Percentiles rank a stretch among this genome's conserved stretches.
Conservation (phyloP, 1,284 basidiomycete species). For the Cutaneotrichosporon dermatis region DNA sequence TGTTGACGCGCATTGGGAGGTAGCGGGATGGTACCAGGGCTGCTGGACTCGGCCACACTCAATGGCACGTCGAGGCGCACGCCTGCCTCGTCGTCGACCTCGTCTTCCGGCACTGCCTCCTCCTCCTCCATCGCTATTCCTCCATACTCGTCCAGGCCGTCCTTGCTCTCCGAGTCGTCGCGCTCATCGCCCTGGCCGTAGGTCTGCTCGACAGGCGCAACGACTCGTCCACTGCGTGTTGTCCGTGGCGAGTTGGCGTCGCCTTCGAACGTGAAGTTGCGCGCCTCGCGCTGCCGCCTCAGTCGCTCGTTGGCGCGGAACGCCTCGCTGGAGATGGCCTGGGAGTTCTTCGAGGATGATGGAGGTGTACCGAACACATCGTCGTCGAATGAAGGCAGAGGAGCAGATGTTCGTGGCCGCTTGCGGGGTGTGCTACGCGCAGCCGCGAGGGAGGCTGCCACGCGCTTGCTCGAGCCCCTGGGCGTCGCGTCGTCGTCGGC, state of each 20-base stretch:
- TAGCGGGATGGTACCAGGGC: slow-evolving; percentile 10
- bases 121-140: slow-evolving; percentile 4
- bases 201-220: slow-evolving; percentile 20
- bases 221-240: slow-evolving; percentile 40
- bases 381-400: slow-evolving; percentile 15
- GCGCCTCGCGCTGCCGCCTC: slow-evolving; percentile 40
- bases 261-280: slow-evolving; percentile 46
- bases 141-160: slow-evolving; percentile 3
- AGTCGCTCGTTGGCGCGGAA: slow-evolving; percentile 45
- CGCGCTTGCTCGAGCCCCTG: slow-evolving; percentile 4
- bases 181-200: slow-evolving; percentile 19
- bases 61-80: background rate
- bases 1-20: slow-evolving; percentile 19
- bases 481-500: background rate
- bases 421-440: background rate
- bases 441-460: slow-evolving; percentile 7
- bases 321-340: slow-evolving; percentile 24
- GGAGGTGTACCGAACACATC: slow-evolving; percentile 15
- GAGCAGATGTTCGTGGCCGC: background rate
- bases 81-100: slow-evolving; percentile 1
- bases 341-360: background rate
- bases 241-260: slow-evolving; percentile 41
- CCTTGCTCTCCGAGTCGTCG: slow-evolving; percentile 5
- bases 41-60: background rate
- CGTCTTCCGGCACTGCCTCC: background rate